Conservation (phyloP, 2,329 filamentous ascomycete species). For the Fusarium haematococcum region DNA sequence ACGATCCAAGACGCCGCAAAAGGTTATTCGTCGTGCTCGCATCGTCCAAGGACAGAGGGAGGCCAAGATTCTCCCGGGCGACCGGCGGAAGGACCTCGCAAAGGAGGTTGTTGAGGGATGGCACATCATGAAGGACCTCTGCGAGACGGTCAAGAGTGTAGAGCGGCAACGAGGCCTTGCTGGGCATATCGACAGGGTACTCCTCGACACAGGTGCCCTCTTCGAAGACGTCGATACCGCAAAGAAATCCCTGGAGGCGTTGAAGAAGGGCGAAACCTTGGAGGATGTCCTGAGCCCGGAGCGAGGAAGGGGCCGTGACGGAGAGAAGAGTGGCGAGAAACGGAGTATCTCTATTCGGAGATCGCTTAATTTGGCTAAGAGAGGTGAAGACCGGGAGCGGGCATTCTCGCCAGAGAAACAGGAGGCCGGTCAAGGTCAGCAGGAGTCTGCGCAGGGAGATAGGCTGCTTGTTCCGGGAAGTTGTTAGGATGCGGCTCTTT, state of each 20-base stretch:
- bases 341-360: slow-evolving; percentile 34
- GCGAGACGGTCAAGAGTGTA: slow-evolving; percentile 42
- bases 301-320: slow-evolving; percentile 18
- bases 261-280: slow-evolving; percentile 56
- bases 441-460: background rate
- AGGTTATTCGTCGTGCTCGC: slow-evolving; percentile 66
- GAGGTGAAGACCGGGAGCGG: slow-evolving; percentile 22
- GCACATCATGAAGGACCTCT: slow-evolving; percentile 49
- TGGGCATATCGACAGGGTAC: slow-evolving; percentile 48
- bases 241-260: slow-evolving; percentile 57
- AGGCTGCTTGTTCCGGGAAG: slow-evolving; percentile 21
- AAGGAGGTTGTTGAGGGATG: slow-evolving; percentile 48
- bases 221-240: slow-evolving; percentile 64
- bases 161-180: slow-evolving; percentile 55
- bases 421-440: background rate
- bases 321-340: slow-evolving; percentile 16
- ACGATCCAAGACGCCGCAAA: slow-evolving; percentile 64
- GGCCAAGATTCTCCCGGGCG: slow-evolving; percentile 49
- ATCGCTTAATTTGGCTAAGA: slow-evolving; percentile 33
- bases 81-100: slow-evolving; percentile 43
- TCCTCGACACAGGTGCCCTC: slow-evolving; percentile 46
- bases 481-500: slow-evolving; percentile 16
- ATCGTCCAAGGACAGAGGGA: slow-evolving; percentile 69
- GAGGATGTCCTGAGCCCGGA: slow-evolving; percentile 41
- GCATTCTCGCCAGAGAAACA: slow-evolving; percentile 12